Base-by-base conservation (phyloP, 805 yeast species). In the Tetrapisispora arboricola region DNA sequence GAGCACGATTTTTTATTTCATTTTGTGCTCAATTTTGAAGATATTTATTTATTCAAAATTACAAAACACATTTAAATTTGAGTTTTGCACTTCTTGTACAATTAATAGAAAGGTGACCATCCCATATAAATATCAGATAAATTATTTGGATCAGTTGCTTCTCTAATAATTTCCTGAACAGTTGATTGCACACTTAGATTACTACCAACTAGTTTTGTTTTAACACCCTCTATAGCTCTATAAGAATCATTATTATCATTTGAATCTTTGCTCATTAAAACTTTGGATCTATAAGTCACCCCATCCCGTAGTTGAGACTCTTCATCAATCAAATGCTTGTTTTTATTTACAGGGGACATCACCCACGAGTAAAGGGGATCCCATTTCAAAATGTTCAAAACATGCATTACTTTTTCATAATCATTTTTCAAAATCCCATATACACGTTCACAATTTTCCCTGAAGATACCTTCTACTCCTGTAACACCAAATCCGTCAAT, bases 321-420 rank as follows among this genome's bases (percentile, higher is more conserved):
- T 20, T 48, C 54, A 20, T 52, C 60, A 19, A 56, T 31, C 13
- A 56, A 32, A 41, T 54, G 57, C 46, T 68, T 72, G 47, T 70
- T 70, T 52, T 69, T 72, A 41, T 81, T 60, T 15, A 85, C 60
- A 1, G 94, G 94, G 0, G 96, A 84, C 36, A 87, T 67, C 0
- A 84, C 76, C 97, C 98, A 92, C 1, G 85, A 73, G 54, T 90
- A 88, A 41, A 92, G 68, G 0, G 98, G 96, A 67, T 92, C 99
- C 72, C 92, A 86, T 50, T 80, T 70, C 47, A 92, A 63, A 4
- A 90, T 94, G 51, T 88, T 90, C 41, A 92, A 63, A 25, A 92
- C 84, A 24, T 92, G 80, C 58, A 80, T 61, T 22, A 94, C 84
- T 48, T 78, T 79, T 22, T 78, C 84, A 27, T 67, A 67, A 51